phyloP scores from a whole-genome alignment of 1,139 yeast genomes.

The Debaryomyces sp. region DNA sequence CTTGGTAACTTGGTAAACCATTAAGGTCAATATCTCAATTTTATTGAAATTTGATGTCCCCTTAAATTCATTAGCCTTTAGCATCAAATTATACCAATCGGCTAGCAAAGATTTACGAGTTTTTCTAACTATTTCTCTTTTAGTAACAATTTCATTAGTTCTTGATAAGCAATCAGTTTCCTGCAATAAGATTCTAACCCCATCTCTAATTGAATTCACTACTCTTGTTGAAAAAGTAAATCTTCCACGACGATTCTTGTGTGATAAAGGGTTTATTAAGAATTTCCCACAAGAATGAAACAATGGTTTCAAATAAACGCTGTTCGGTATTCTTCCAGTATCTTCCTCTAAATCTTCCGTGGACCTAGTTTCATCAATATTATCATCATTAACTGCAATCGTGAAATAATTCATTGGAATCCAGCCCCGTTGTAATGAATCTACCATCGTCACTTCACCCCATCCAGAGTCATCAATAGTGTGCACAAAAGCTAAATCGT shows the following conservation, averaged over 20 bases:
- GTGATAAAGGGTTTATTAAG: conserved; percentile 67
- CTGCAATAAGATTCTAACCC: conserved; percentile 75
- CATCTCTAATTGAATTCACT: conserved; percentile 66
- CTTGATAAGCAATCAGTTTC: conserved; percentile 84
- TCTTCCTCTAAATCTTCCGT: conserved; percentile 23
- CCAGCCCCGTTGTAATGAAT: conserved; percentile 86
- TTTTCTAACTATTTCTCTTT: conserved; percentile 68
- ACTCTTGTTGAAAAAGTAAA: conserved; percentile 49
- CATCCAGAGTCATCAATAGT: conserved; percentile 92
- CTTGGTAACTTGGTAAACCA: conserved; percentile 74
- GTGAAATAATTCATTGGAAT: conserved; percentile 90
- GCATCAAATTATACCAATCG: conserved; percentile 88
- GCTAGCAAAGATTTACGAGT: conserved; percentile 80
- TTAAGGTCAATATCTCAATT: conserved; percentile 68
- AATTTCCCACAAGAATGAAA: conserved; percentile 78
- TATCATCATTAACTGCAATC: conserved; percentile 53
- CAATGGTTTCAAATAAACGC: conserved; percentile 58
- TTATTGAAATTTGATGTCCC: conserved; percentile 68
- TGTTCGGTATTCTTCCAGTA: conserved; percentile 34
- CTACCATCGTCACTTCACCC: conserved; percentile 89
- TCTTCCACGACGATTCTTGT: conserved; percentile 40
- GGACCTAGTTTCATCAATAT: conserved; percentile 18
- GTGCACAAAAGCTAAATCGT: conserved; percentile 85
- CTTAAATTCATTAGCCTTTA: conserved; percentile 81
- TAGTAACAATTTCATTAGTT: conserved; percentile 74